A percentile compares a stretch with the other conserved stretches of the same genome.
phyloP scores from a whole-genome alignment of 495 filamentous ascomycete species.

The Lichina pygmaea region DNA sequence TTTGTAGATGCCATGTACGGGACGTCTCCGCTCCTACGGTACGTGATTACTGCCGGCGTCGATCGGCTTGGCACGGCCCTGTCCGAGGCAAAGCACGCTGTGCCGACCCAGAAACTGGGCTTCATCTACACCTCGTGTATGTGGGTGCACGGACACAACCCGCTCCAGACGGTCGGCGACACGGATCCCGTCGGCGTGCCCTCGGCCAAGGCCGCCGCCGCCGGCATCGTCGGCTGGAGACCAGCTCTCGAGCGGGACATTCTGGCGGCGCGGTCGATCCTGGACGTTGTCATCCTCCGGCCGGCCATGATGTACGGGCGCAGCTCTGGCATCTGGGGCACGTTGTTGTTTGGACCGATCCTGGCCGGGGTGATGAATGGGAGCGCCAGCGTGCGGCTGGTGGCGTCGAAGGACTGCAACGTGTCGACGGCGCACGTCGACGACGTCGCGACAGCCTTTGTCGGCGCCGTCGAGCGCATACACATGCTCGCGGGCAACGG shows the following conservation, averaged over 20 bases:
- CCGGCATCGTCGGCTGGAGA: constrained; percentile 10
- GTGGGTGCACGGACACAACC: constrained; percentile 15
- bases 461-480: constrained; percentile 13
- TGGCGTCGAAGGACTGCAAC: constrained; percentile 5
- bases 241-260: constrained; percentile 12
- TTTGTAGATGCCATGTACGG: constrained; percentile 5
- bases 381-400: constrained; percentile 3
- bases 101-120: constrained; percentile 12
- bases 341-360: constrained; percentile 7
- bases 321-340: constrained; percentile 6
- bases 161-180: constrained; percentile 9
- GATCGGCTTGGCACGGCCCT: constrained; percentile 4
- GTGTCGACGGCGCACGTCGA: constrained; percentile 15
- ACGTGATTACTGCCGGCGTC: constrained; percentile 7
- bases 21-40: constrained; percentile 4
- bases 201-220: constrained; percentile 5
- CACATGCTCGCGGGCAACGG: constrained; percentile 7
- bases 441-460: constrained; percentile 13
- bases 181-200: constrained; percentile 8
- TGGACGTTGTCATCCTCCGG: constrained; percentile 15
- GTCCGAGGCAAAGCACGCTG: not conserved
- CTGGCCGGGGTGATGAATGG: constrained; percentile 7
- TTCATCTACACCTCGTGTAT: constrained; percentile 17
- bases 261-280: constrained; percentile 1
- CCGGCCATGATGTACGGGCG: constrained; percentile 16